Evolutionary conservation across 768 basidiomycete species (phyloP).

Genomic region (Lactarius hatsudake): DNA sequence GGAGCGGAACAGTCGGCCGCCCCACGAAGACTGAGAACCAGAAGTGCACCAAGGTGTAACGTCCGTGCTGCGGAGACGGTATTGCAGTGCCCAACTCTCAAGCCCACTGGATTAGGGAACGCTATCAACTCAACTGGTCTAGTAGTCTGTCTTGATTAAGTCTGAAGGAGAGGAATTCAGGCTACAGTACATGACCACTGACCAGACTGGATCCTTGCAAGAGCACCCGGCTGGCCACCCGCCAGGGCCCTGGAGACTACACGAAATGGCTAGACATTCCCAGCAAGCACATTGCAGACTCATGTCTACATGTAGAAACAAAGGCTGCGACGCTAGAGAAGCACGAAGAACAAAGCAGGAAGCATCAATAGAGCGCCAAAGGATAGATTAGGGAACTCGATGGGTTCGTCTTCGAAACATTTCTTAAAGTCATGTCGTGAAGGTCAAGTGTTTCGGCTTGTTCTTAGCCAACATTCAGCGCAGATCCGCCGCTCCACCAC

Average conservation of each 20-base stretch:
- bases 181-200: background rate
- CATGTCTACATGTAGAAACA: constrained; percentile 1
- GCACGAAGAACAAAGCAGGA: constrained; percentile 1
- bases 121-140: background rate
- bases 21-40: background rate
- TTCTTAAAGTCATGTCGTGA: background rate
- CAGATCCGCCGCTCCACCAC: background rate
- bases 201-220: background rate
- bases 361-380: background rate
- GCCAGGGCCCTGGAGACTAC: constrained; percentile 9
- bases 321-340: constrained; percentile 9
- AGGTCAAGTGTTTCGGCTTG: background rate
- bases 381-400: constrained; percentile 2
- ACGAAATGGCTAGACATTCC: background rate
- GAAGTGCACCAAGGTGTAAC: background rate
- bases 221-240: background rate
- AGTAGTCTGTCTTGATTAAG: background rate
- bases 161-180: background rate
- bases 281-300: background rate
- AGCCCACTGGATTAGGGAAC: constrained; percentile 16
- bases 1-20: background rate
- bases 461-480: background rate
- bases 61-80: background rate
- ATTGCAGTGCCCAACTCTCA: background rate
- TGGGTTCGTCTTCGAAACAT: background rate